Evolutionary conservation across 2,329 filamentous ascomycete species (phyloP).

Genomic region (Nothophaeocryptopus gaeumannii): DNA sequence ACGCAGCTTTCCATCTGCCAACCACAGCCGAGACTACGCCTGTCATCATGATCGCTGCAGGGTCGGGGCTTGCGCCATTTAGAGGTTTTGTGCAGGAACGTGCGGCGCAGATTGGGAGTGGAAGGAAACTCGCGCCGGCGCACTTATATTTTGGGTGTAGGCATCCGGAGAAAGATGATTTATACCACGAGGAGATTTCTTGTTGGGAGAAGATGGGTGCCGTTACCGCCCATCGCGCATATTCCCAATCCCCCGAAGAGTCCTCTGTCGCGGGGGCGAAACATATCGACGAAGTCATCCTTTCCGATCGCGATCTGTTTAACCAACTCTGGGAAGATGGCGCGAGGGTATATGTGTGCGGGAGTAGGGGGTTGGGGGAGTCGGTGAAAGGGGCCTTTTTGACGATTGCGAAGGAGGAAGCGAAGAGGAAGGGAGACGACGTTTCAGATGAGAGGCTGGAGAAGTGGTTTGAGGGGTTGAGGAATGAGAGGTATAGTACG

Average conservation of each 20-base stretch:
- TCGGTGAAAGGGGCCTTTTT: slow-evolving; percentile 44
- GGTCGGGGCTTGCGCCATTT: slow-evolving; percentile 95
- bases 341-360: slow-evolving; percentile 64
- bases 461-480: slow-evolving; percentile 28
- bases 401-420: slow-evolving; percentile 39
- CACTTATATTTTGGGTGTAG: slow-evolving; percentile 65
- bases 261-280: slow-evolving; percentile 47
- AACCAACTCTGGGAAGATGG: slow-evolving; percentile 47
- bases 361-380: slow-evolving; percentile 50
- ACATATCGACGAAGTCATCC: slow-evolving; percentile 54
- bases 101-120: slow-evolving; percentile 44
- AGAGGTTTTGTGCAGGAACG: slow-evolving; percentile 96
- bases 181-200: slow-evolving; percentile 60
- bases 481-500: slow-evolving; percentile 27
- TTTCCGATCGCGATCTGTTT: slow-evolving; percentile 47
- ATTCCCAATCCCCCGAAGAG: slow-evolving; percentile 46
- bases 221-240: slow-evolving; percentile 62
- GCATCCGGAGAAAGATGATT: slow-evolving; percentile 53
- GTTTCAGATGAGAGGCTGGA: slow-evolving; percentile 37
- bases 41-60: slow-evolving; percentile 46
- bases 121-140: slow-evolving; percentile 56
- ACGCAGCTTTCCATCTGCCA: slow-evolving; percentile 46
- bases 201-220: slow-evolving; percentile 60
- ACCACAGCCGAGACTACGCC: slow-evolving; percentile 40
- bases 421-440: slow-evolving; percentile 32